Conservation (phyloP, 352 stramenopile genomes). For the Phytophthora macrochlamydospora region DNA sequence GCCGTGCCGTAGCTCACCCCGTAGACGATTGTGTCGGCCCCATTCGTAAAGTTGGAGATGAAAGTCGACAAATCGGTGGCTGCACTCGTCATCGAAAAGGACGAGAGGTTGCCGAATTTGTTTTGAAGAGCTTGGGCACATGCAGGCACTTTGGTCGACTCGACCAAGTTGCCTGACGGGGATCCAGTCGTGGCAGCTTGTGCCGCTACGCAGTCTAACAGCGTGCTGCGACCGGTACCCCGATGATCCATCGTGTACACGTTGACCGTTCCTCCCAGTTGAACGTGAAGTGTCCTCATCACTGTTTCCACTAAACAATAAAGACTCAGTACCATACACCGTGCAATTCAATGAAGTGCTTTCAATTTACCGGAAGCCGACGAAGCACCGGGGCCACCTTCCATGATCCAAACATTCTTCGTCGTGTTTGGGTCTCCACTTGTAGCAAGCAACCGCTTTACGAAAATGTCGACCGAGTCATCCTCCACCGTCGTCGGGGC, state of each 20-base stretch:
- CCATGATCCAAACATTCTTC: constrained; percentile 36
- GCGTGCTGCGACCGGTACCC: constrained; percentile 35
- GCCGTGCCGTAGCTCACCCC: constrained; percentile 48
- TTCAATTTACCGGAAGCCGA: constrained; percentile 31
- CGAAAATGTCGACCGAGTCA: neutral
- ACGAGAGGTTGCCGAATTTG: constrained; percentile 37
- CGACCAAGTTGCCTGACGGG: constrained; percentile 14
- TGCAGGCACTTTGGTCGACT: constrained; percentile 14
- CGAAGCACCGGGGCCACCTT: constrained; percentile 31
- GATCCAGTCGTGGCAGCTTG: constrained; percentile 36
- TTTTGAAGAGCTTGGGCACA: constrained; percentile 31
- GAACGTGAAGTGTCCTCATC: constrained; percentile 21
- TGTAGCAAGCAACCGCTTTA: neutral
- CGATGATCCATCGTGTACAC: constrained; percentile 37
- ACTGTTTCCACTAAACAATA: constrained; percentile 27
- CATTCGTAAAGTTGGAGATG: constrained; percentile 16
- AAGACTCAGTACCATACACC: neutral
- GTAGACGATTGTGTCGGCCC: constrained; percentile 27
- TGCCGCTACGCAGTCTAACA: constrained; percentile 32
- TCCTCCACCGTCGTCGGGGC: neutral
- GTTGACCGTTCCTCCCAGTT: constrained; percentile 8
- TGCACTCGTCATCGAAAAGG: constrained; percentile 40
- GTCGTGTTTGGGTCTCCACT: neutral
- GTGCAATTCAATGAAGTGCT: neutral
- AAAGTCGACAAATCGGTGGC: constrained; percentile 26